These are phyloP conservation scores for Curvularia hawaiiensis DNA, from an alignment of 2,329 filamentous ascomycete genomes.

Conservation along the genomic window DNA sequence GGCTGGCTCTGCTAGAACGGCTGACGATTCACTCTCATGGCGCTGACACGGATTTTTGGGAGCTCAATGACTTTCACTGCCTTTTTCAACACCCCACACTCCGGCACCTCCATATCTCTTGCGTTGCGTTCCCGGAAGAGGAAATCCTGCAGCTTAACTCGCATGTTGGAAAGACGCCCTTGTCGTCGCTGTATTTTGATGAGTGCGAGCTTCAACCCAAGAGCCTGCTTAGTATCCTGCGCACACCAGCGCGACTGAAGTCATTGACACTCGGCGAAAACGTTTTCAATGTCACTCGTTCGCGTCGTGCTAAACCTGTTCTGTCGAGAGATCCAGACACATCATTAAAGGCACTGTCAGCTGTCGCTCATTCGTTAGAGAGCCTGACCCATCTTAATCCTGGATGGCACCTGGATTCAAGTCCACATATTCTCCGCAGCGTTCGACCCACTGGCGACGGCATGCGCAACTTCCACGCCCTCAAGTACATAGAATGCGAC, in stretches of 20 bases:
- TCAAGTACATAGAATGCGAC: slow-evolving; percentile 39
- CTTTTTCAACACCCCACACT: slow-evolving; percentile 45
- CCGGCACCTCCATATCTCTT: slow-evolving; percentile 41
- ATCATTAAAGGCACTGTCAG: slow-evolving; percentile 32
- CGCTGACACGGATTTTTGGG: slow-evolving; percentile 38
- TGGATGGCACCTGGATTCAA: slow-evolving; percentile 21
- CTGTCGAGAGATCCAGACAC: slow-evolving; percentile 23
- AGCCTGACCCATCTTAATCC: slow-evolving; percentile 37
- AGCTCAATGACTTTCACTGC: slow-evolving; percentile 38
- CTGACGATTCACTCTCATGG: slow-evolving; percentile 45
- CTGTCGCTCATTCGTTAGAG: slow-evolving; percentile 41
- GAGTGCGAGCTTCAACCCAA: slow-evolving; percentile 40
- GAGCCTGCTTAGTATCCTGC: slow-evolving; percentile 33
- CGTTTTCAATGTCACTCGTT: slow-evolving; percentile 30
- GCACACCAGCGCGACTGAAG: slow-evolving; percentile 37
- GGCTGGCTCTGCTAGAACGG: slow-evolving; percentile 35
- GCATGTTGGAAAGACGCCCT: slow-evolving; percentile 31
- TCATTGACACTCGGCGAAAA: slow-evolving; percentile 44
- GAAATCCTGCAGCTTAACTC: slow-evolving; percentile 28
- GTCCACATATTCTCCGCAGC: slow-evolving; percentile 21
- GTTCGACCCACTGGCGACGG: slow-evolving; percentile 31
- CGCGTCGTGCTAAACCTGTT: slow-evolving; percentile 16
- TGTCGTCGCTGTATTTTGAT: slow-evolving; percentile 42
- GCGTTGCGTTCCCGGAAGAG: slow-evolving; percentile 28
- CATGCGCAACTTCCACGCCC: slow-evolving; percentile 37